Evolutionary conservation across 495 filamentous ascomycete species (phyloP), one percentile per base, ranked within the genome.

Genomic region (Cryomyces minteri): DNA sequence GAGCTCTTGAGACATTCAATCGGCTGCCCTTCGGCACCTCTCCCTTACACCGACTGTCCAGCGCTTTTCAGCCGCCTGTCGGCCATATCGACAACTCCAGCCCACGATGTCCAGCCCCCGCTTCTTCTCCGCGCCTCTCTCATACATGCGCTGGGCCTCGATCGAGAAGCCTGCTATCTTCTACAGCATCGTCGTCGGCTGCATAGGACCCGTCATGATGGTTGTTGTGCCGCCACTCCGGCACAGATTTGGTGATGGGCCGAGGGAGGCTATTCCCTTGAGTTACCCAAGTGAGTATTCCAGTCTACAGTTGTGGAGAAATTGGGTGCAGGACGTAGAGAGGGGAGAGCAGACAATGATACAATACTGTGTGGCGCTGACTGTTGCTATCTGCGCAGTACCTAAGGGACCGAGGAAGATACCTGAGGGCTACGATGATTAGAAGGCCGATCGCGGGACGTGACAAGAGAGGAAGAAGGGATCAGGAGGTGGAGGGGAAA

Each of bases 111-210:
- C 54, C 14, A 45, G 60, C 14, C 87, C 88, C 49, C 71, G 70
- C 52, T 94, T 98, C 79, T 95, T 77, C 74, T 68, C 72, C 36
- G 66, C 70, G 40, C 90, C 90, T 41, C 52, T 93, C 54, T 74
- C 76, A 43, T 96, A 92, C 76, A 56, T 82, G 41, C 80, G 79
- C 62, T 98, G 86, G 80, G 75, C 87, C 6, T 73, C 84, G 4
- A 79, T 84, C 62, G 77, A 87, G 59, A 79, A 79, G 58, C 90
- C 92, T 30, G 86, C 86, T 36, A 76, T 82, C 62, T 92, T 94
- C 74, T 95, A 72, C 67, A 81, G 84, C 47, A 64, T 81, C 46
- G 49, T 82, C 46, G 67, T 96, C 44, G 90, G 81, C 46, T 58
- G 58, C 44, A 51, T 74, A 18, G 87, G 88, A 2, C 90, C 88